phyloP scores from a whole-genome alignment of 352 stramenopile genomes.

The Globisporangium parvum region DNA sequence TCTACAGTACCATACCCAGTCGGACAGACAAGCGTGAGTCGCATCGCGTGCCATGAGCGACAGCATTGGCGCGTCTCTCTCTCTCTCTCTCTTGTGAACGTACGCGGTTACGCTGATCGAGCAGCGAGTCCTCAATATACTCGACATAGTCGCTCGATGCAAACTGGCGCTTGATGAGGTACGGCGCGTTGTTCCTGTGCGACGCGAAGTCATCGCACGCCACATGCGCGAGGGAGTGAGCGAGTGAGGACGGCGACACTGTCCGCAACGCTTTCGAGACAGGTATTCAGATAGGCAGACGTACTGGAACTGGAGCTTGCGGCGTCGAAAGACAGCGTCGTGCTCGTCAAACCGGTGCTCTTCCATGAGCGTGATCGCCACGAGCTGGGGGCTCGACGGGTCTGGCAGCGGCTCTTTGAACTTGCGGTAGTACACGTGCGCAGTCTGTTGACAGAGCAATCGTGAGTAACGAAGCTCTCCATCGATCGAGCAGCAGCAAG shows the following conservation, averaged over 20 bases:
- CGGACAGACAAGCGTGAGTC: background rate
- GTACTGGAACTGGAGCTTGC: conserved; percentile 51
- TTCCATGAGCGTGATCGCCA: conserved; percentile 36
- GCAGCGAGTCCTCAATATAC: conserved; percentile 69
- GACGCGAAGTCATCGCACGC: conserved; percentile 4
- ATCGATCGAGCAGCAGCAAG: background rate
- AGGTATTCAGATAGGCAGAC: conserved; percentile 9
- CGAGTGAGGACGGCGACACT: too few species aligned
- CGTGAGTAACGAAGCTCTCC: background rate
- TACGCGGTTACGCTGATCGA: conserved; percentile 71
- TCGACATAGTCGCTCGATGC: conserved; percentile 63
- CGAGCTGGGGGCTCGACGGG: conserved; percentile 31
- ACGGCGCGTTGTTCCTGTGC: conserved; percentile 58
- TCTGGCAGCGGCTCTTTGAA: conserved; percentile 77
- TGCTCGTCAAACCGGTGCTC: conserved; percentile 49
- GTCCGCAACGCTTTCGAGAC: conserved; percentile 1
- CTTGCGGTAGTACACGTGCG: conserved; percentile 71
- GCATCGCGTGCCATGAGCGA: too few species aligned
- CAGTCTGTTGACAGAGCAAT: conserved; percentile 21
- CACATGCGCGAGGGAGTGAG: background rate
- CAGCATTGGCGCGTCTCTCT: too few species aligned
- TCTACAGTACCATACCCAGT: conserved; percentile 13
- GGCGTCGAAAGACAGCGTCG: conserved; percentile 52
- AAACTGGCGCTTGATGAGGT: conserved; percentile 71
- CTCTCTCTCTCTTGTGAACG: too few species aligned